Percentiles rank a stretch among this genome's conserved stretches.
Conservation (phyloP, 768 basidiomycete species). For the Rhizopogon salebrosus region DNA sequence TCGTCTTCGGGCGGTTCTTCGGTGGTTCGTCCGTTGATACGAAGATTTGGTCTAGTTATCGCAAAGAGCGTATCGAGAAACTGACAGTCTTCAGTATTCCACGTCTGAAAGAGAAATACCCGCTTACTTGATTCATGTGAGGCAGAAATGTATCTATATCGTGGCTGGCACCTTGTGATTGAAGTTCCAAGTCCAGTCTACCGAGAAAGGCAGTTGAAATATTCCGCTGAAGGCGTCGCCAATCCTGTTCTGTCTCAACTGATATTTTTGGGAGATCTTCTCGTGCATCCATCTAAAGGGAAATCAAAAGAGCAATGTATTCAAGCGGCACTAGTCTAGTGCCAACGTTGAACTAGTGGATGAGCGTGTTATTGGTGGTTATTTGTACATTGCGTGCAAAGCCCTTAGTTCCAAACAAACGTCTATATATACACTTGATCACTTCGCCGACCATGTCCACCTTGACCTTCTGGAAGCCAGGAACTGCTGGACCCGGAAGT, state of each 20-base stretch:
- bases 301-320: neutral
- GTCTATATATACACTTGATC: neutral
- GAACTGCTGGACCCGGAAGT: conserved; percentile 79
- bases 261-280: conserved; percentile 51
- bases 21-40: conserved; percentile 75
- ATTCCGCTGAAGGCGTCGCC: conserved; percentile 55
- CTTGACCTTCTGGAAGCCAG: conserved; percentile 87
- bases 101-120: conserved; percentile 4
- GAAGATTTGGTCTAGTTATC: conserved; percentile 64
- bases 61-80: conserved; percentile 59
- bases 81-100: conserved; percentile 27
- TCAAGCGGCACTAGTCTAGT: too few species aligned
- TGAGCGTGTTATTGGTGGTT: neutral
- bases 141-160: conserved; percentile 45
- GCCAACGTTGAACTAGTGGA: too few species aligned
- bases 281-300: conserved; percentile 25
- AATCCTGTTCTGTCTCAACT: conserved; percentile 61
- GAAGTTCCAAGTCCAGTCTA: conserved; percentile 43
- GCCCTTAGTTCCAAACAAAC: conserved; percentile 1
- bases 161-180: conserved; percentile 29
- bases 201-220: conserved; percentile 42
- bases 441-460: conserved; percentile 34
- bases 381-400: conserved; percentile 5
- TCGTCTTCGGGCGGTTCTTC: conserved; percentile 56
- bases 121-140: conserved; percentile 45